Evolutionary conservation across 768 basidiomycete genomes (phyloP).

Genomic region (Macrolepiota fuliginosa): DNA sequence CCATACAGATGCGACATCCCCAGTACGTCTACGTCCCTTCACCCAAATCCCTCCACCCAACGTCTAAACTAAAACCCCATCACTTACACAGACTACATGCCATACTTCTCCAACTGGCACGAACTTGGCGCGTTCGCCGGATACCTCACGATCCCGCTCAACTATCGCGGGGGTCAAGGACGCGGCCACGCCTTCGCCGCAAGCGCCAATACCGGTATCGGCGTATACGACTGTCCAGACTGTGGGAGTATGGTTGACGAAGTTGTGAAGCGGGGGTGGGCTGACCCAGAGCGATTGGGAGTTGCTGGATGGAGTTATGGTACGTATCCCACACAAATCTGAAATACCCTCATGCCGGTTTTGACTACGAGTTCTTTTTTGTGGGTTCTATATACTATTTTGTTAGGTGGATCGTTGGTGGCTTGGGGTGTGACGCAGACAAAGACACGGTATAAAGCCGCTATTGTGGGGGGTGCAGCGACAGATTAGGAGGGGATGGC

Average conservation of each 20-base stretch:
- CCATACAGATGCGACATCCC: slow-evolving; percentile 24
- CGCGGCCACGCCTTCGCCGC: slow-evolving; percentile 31
- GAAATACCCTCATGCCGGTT: neutral
- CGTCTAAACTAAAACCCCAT: neutral
- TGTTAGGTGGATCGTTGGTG: slow-evolving; percentile 28
- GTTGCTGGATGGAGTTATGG: slow-evolving; percentile 38
- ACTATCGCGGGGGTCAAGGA: slow-evolving; percentile 36
- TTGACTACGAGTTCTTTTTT: neutral
- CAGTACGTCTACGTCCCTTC: slow-evolving; percentile 10
- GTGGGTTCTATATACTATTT: too few species aligned
- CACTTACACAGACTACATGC: slow-evolving; percentile 31
- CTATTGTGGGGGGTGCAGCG: slow-evolving; percentile 32
- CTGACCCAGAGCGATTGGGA: slow-evolving; percentile 27
- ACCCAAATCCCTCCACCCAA: neutral
- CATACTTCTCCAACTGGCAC: slow-evolving; percentile 36
- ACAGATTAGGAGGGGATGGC: slow-evolving; percentile 37
- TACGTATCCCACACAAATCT: slow-evolving; percentile 11
- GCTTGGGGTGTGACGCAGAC: slow-evolving; percentile 35
- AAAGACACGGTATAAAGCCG: slow-evolving; percentile 32
- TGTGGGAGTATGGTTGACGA: slow-evolving; percentile 37
- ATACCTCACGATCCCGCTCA: slow-evolving; percentile 33
- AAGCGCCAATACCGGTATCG: slow-evolving; percentile 26
- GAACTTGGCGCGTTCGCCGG: slow-evolving; percentile 32
- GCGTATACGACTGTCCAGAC: slow-evolving; percentile 29
- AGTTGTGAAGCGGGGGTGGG: slow-evolving; percentile 28